Evolutionary conservation across 2,329 filamentous ascomycete species (phyloP).

Genomic region (Emericellopsis cladophorae): DNA sequence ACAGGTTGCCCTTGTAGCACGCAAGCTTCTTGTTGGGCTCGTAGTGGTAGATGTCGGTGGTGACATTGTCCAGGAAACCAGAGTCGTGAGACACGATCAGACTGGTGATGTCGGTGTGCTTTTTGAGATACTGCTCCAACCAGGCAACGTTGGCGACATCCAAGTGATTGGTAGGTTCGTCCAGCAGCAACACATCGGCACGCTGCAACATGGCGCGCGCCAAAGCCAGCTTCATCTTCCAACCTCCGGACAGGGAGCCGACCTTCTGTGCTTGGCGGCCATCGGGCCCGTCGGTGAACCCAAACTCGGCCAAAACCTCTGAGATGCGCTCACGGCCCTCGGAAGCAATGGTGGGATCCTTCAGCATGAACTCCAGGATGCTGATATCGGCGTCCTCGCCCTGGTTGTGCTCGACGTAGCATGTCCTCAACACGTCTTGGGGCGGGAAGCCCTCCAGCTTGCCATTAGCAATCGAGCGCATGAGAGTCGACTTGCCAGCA

Average conservation of each 20-base stretch:
- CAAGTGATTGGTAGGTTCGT: slow-evolving; percentile 98
- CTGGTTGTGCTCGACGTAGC: slow-evolving; percentile 98
- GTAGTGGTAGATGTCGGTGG: slow-evolving; percentile 98
- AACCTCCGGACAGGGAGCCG: slow-evolving; percentile 90
- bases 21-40: slow-evolving; percentile 89
- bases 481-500: slow-evolving; percentile 96
- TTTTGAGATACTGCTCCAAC: slow-evolving; percentile 90
- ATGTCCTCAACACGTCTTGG: slow-evolving; percentile 84
- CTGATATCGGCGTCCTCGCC: slow-evolving; percentile 94
- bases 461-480: slow-evolving; percentile 89
- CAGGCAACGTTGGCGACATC: slow-evolving; percentile 94
- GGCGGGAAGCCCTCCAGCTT: slow-evolving; percentile 96
- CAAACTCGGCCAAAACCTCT: slow-evolving; percentile 76
- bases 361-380: slow-evolving; percentile 84
- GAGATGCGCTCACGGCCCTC: slow-evolving; percentile 73
- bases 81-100: slow-evolving; percentile 99
- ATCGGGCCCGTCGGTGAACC: slow-evolving; percentile 81
- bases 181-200: slow-evolving; percentile 89
- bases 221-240: slow-evolving; percentile 99
- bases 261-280: slow-evolving; percentile 83
- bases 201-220: slow-evolving; percentile 93
- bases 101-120: slow-evolving; percentile 91
- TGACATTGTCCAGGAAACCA: slow-evolving; percentile 90
- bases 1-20: slow-evolving; percentile 72
- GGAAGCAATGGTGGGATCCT: slow-evolving; percentile 74